A percentile compares a stretch with the other conserved stretches of the same genome.
phyloP scores from a whole-genome alignment of 495 filamentous ascomycete species.

The Talaromyces borbonicus region DNA sequence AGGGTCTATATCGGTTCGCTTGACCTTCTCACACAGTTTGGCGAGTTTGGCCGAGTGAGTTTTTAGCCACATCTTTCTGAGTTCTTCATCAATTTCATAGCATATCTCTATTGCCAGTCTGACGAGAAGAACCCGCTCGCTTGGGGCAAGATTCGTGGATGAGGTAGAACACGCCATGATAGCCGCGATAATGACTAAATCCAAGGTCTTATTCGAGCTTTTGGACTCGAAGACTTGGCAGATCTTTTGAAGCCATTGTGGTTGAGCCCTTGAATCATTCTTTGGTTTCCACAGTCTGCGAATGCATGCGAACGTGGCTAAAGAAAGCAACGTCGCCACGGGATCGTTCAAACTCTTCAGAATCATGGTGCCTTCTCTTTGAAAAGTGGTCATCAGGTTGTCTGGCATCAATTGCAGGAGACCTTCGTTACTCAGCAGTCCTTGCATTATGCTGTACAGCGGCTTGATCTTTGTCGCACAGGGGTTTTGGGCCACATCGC shows the following conservation, averaged over 20 bases:
- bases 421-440: conserved; percentile 20
- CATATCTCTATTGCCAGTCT: conserved; percentile 40
- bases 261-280: conserved; percentile 9
- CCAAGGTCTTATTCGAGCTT: conserved; percentile 42
- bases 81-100: conserved; percentile 28
- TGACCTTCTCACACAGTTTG: conserved; percentile 45
- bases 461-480: conserved; percentile 33
- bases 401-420: conserved; percentile 25
- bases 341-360: conserved; percentile 37
- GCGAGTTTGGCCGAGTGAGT: conserved; percentile 30
- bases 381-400: conserved; percentile 33
- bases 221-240: conserved; percentile 40
- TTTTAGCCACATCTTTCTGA: conserved; percentile 36
- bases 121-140: conserved; percentile 38
- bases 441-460: conserved; percentile 30
- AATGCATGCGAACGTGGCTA: conserved; percentile 39
- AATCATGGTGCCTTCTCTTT: conserved; percentile 35
- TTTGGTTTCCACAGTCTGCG: conserved; percentile 12
- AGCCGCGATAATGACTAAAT: conserved; percentile 42
- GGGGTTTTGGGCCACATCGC: conserved; percentile 22
- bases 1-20: conserved; percentile 24
- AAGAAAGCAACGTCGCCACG: conserved; percentile 37
- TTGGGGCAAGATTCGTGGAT: conserved; percentile 20
- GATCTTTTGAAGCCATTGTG: conserved; percentile 29
- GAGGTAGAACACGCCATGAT: conserved; percentile 43